phyloP scores from a whole-genome alignment of 768 basidiomycete genomes.

The Mycena epipterygia region DNA sequence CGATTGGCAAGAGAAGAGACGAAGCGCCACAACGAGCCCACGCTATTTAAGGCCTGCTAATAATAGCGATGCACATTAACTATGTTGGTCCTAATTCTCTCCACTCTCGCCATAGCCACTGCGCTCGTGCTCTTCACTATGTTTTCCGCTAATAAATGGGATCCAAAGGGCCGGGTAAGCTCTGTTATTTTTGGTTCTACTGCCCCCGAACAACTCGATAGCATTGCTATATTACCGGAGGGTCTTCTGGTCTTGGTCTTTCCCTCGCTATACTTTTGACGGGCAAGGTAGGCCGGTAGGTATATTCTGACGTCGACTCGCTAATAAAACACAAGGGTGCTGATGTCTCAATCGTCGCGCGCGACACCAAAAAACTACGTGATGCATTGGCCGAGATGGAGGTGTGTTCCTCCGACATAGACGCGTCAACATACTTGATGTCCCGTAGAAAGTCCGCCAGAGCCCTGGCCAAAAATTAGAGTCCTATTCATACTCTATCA shows the following conservation, averaged over 20 bases:
- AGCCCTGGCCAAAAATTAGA: slow-evolving; percentile 66
- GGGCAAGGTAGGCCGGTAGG: too few relatives aligned
- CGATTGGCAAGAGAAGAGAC: slow-evolving; percentile 41
- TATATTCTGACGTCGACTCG: too few relatives aligned
- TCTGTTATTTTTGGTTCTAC: neutral
- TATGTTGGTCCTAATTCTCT: slow-evolving; percentile 19
- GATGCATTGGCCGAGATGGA: slow-evolving; percentile 68
- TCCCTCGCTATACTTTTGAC: slow-evolving; percentile 73
- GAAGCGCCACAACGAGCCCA: neutral
- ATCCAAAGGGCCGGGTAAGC: slow-evolving; percentile 56
- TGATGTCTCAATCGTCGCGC: slow-evolving; percentile 78
- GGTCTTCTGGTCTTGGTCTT: slow-evolving; percentile 76
- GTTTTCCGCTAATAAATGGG: slow-evolving; percentile 55
- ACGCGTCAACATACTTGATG: neutral
- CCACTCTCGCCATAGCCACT: neutral
- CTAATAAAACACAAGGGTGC: slow-evolving; percentile 75
- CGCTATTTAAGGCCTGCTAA: neutral
- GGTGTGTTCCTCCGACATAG: slow-evolving; percentile 47
- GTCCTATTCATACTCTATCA: slow-evolving; percentile 70
- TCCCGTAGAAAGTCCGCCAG: slow-evolving; percentile 58
- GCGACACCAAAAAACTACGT: slow-evolving; percentile 66
- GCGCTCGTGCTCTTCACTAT: slow-evolving; percentile 30
- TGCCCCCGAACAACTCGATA: slow-evolving; percentile 40
- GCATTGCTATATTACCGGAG: slow-evolving; percentile 86
- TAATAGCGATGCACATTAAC: neutral